These are phyloP conservation scores for Obelidium mucronatum DNA, from an alignment of 192 early-diverging fungal species.

Conservation along the genomic window DNA sequence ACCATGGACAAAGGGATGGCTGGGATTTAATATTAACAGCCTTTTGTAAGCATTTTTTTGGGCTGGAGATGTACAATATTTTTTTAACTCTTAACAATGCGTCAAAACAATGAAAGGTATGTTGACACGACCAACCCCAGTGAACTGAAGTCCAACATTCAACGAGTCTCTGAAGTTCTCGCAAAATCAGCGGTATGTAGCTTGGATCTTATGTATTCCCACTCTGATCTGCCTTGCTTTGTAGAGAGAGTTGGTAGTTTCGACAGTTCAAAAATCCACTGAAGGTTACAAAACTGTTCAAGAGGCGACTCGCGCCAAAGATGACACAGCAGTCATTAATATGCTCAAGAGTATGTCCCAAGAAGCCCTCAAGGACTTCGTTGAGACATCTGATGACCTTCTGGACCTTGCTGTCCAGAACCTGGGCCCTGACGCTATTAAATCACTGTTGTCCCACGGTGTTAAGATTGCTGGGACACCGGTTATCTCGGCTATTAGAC, in stretches of 20 bases:
- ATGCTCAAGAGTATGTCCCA: neutral
- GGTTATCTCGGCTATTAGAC: neutral
- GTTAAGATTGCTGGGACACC: neutral
- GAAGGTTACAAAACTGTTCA: constrained; percentile 1
- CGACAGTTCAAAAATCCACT: too few species aligned
- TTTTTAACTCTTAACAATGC: neutral
- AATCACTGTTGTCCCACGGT: neutral
- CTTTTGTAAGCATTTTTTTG: neutral
- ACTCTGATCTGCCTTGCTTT: too few species aligned
- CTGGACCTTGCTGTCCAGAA: neutral
- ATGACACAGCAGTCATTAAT: neutral
- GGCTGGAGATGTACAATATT: neutral
- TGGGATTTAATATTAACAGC: constrained; percentile 17
- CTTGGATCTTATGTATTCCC: too few species aligned
- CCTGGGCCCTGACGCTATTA: neutral
- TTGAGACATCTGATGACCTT: neutral
- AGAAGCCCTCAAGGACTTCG: neutral
- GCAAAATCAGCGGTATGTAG: too few species aligned
- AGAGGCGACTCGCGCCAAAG: neutral
- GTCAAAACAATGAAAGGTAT: neutral
- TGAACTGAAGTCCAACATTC: neutral
- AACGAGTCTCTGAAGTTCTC: neutral
- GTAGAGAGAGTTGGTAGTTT: too few species aligned
- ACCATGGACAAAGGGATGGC: constrained; percentile 25
- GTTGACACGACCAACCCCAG: neutral